Conservation (phyloP, 345 rosid species). For the Acer campestre region DNA sequence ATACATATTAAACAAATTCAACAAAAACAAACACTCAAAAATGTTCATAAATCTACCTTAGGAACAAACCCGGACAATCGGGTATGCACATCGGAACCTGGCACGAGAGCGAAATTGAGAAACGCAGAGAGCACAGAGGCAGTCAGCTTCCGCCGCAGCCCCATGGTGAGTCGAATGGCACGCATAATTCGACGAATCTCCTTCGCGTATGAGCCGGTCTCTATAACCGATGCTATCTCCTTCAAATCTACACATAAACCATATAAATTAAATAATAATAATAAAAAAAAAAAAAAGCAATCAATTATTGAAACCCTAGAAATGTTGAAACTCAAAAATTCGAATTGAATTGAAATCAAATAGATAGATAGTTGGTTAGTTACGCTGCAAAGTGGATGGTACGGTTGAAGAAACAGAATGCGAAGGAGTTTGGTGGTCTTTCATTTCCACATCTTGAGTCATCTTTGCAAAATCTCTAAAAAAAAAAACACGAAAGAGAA, state of each 20-base stretch:
- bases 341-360: neutral
- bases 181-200: conserved; percentile 76
- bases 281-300: neutral
- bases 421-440: conserved; percentile 61
- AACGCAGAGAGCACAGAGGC: conserved; percentile 51
- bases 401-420: conserved; percentile 52
- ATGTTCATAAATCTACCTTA: conserved; percentile 39
- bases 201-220: conserved; percentile 64
- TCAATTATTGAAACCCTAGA: conserved; percentile 14
- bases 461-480: conserved; percentile 30
- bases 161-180: conserved; percentile 68
- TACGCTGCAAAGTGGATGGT: conserved; percentile 69
- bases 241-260: conserved; percentile 54
- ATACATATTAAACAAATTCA: neutral
- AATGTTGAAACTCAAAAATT: neutral
- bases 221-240: conserved; percentile 71
- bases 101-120: conserved; percentile 59
- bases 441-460: conserved; percentile 88
- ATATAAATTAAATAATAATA: neutral
- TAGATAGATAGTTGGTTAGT: neutral
- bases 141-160: conserved; percentile 63
- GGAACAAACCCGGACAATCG: conserved; percentile 60
- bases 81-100: conserved; percentile 62
- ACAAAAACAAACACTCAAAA: neutral
- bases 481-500: neutral